A percentile compares a stretch with the other conserved stretches of the same genome.
Evolutionary conservation across 441 rosid species (phyloP).

Genomic region (Hura crepitans): DNA sequence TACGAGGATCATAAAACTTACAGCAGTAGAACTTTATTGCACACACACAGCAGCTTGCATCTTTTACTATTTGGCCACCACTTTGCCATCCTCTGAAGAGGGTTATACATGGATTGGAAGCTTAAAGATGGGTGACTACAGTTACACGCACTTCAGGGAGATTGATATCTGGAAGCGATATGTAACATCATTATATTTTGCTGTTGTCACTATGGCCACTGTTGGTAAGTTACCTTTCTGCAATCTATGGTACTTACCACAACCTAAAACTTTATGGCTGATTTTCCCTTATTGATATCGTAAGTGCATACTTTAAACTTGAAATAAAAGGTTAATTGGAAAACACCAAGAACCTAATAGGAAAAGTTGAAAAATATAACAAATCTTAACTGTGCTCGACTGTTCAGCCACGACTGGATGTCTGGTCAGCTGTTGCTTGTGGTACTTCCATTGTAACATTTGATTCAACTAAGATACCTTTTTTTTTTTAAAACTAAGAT

Average conservation of each 20-base stretch:
- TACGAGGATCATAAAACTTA: conserved; percentile 78
- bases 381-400: neutral
- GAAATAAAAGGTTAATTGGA: neutral
- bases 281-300: neutral
- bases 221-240: conserved; percentile 58
- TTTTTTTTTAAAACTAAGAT: too few relatives aligned
- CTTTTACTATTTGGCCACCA: conserved; percentile 90
- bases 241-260: conserved; percentile 7
- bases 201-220: conserved; percentile 93
- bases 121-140: conserved; percentile 75
- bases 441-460: neutral
- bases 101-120: conserved; percentile 98
- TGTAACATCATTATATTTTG: conserved; percentile 78
- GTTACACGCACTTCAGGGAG: conserved; percentile 69
- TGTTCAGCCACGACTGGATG: neutral
- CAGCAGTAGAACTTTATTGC: conserved; percentile 80
- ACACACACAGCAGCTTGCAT: conserved; percentile 97
- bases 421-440: neutral
- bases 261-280: neutral
- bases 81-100: conserved; percentile 61
- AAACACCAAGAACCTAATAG: neutral
- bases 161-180: conserved; percentile 89
- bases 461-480: too few relatives aligned
- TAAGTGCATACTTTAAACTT: neutral
- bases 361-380: neutral